These are phyloP conservation scores for Entomortierella parvispora DNA, from an alignment of 192 early-diverging fungal genomes.

Conservation along the genomic window DNA sequence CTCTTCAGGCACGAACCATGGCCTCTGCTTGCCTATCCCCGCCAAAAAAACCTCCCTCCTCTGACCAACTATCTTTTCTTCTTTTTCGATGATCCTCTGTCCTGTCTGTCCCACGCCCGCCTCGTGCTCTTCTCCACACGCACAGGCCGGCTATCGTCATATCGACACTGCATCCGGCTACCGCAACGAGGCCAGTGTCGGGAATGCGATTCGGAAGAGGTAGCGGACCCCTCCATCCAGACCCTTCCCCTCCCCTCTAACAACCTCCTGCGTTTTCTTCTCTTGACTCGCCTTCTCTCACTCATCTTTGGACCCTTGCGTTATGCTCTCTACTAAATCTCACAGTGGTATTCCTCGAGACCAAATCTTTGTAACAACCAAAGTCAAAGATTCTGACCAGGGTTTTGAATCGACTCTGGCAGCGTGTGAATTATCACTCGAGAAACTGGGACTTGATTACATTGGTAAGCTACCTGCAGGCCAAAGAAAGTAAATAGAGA, in stretches of 20 bases:
- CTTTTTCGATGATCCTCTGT: background rate
- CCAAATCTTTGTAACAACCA: conserved; percentile 72
- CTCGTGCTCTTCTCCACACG: background rate
- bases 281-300: no score
- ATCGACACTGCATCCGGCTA: conserved; percentile 63
- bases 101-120: background rate
- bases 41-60: no score
- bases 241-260: no score
- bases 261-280: no score
- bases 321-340: background rate
- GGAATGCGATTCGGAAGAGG: conserved; percentile 56
- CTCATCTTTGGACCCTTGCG: no score
- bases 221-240: background rate
- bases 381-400: conserved; percentile 66
- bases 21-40: no score
- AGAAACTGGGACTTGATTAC: conserved; percentile 62
- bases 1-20: conserved; percentile 40
- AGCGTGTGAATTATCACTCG: conserved; percentile 62
- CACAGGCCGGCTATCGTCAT: conserved; percentile 64
- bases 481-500: background rate
- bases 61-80: no score
- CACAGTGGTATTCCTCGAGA: conserved; percentile 57
- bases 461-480: no score
- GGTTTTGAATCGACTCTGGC: conserved; percentile 57
- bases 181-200: conserved; percentile 57